Conservation (phyloP, 306 rosid genomes). For the Ammopiptanthus mongolicus region DNA sequence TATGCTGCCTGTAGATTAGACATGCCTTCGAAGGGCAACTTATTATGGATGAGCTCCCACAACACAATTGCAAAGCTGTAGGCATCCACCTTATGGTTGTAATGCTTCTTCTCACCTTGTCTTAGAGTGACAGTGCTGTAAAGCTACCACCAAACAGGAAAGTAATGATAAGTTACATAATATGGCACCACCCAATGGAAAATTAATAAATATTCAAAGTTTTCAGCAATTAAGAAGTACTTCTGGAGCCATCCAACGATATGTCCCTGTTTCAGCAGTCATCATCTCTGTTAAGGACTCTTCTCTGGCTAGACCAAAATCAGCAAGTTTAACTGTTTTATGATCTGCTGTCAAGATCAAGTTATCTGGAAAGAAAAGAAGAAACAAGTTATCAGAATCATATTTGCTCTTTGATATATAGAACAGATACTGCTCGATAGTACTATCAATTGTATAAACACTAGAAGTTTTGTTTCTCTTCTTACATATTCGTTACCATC, state of each 20-base stretch:
- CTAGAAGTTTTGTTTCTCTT: not conserved
- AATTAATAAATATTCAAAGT: not conserved
- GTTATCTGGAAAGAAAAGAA: slow-evolving; percentile 55
- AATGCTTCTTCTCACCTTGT: slow-evolving; percentile 97
- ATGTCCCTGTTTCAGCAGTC: slow-evolving; percentile 98
- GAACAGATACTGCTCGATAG: not conserved
- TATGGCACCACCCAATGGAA: not conserved
- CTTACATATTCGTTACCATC: not conserved
- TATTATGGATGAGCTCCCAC: slow-evolving; percentile 94
- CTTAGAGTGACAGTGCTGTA: slow-evolving; percentile 93
- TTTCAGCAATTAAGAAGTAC: slow-evolving; percentile 34
- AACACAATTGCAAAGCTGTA: slow-evolving; percentile 94
- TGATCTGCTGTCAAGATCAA: slow-evolving; percentile 79
- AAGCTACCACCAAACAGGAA: slow-evolving; percentile 52
- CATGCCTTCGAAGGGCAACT: slow-evolving; percentile 96
- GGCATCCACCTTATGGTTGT: slow-evolving; percentile 91
- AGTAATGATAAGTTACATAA: slow-evolving; percentile 18
- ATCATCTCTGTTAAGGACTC: slow-evolving; percentile 94
- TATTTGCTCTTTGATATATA: not conserved
- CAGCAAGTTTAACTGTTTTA: slow-evolving; percentile 80
- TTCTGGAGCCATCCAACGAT: slow-evolving; percentile 99
- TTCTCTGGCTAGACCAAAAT: slow-evolving; percentile 95
- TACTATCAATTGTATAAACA: not conserved
- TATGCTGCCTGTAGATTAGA: slow-evolving; percentile 98
- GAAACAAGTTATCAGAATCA: slow-evolving; percentile 19